These are phyloP conservation scores for Zygoascus biomembranicola DNA, from an alignment of 805 yeast species.

Conservation along the genomic window DNA sequence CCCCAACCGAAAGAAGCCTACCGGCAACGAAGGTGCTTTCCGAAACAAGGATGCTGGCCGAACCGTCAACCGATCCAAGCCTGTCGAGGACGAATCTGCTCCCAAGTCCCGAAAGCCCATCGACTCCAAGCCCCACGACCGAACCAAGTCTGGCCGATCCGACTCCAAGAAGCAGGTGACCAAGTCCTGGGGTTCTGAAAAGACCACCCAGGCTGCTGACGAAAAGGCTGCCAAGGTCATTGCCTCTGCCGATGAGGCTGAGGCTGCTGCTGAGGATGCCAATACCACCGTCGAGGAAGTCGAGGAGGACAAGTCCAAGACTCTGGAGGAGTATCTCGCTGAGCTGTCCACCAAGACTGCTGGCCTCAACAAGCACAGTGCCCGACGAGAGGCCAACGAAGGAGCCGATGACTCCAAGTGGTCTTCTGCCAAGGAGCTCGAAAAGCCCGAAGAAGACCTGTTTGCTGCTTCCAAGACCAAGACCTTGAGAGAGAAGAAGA, in stretches of 20 bases:
- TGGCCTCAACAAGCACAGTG: constrained; percentile 21
- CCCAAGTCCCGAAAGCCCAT: constrained; percentile 47
- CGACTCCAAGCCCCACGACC: constrained; percentile 48
- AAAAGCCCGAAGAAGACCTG: constrained; percentile 55
- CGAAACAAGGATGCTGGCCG: constrained; percentile 68
- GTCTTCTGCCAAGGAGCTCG: constrained; percentile 49
- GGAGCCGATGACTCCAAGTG: constrained; percentile 43
- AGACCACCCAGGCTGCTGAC: constrained; percentile 58
- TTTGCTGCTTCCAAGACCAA: constrained; percentile 55
- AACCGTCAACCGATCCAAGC: constrained; percentile 40
- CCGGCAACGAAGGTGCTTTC: constrained; percentile 83
- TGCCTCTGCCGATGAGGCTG: constrained; percentile 32
- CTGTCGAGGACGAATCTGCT: constrained; percentile 9
- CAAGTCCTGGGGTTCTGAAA: constrained; percentile 85
- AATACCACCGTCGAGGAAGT: constrained; percentile 34
- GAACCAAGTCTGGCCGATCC: constrained; percentile 66
- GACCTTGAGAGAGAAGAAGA: constrained; percentile 61
- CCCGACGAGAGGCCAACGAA: constrained; percentile 43
- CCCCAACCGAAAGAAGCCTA: constrained; percentile 41
- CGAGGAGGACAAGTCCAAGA: constrained; percentile 46
- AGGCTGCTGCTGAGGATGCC: constrained; percentile 31
- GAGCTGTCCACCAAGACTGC: constrained; percentile 33
- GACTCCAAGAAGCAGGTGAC: constrained; percentile 79
- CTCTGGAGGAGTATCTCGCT: constrained; percentile 81
- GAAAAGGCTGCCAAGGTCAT: constrained; percentile 39